A percentile compares a stretch with the other conserved stretches of the same genome.
Evolutionary conservation across 495 filamentous ascomycete genomes (phyloP).

Genomic region (Hypomontagnella submonticulosa): DNA sequence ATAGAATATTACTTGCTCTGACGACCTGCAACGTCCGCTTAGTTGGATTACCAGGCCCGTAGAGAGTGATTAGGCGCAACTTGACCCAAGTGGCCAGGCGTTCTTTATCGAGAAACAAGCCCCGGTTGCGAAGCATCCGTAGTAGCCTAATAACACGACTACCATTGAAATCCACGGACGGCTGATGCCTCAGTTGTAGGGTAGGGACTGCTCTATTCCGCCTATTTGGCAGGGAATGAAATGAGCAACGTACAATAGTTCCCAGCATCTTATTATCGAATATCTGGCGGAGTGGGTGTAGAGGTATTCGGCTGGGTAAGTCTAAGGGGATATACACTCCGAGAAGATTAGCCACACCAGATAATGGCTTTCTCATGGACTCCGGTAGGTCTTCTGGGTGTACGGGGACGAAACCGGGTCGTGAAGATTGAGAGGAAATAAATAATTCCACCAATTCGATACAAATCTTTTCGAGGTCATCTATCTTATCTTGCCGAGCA

Average conservation of each 20-base stretch:
- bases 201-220: background rate
- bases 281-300: slow-evolving; percentile 49
- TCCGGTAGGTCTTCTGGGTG: slow-evolving; percentile 49
- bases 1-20: slow-evolving; percentile 37
- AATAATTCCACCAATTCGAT: slow-evolving; percentile 45
- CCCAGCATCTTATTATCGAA: slow-evolving; percentile 45
- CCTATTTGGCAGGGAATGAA: slow-evolving; percentile 22
- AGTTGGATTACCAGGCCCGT: slow-evolving; percentile 33
- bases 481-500: slow-evolving; percentile 40
- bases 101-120: slow-evolving; percentile 27
- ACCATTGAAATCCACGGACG: slow-evolving; percentile 33
- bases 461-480: slow-evolving; percentile 47
- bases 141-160: slow-evolving; percentile 41
- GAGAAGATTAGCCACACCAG: slow-evolving; percentile 38
- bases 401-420: slow-evolving; percentile 38
- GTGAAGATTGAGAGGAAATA: slow-evolving; percentile 24
- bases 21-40: slow-evolving; percentile 22
- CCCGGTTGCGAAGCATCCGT: slow-evolving; percentile 39
- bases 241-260: slow-evolving; percentile 46
- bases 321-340: slow-evolving; percentile 47
- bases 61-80: slow-evolving; percentile 44
- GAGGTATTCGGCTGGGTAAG: slow-evolving; percentile 18
- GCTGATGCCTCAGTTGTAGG: slow-evolving; percentile 1
- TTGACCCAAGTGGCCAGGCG: slow-evolving; percentile 26
- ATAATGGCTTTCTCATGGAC: slow-evolving; percentile 36